These are phyloP conservation scores for Alternaria arbusti DNA, from an alignment of 2,329 filamentous ascomycete genomes.

Conservation along the genomic window DNA sequence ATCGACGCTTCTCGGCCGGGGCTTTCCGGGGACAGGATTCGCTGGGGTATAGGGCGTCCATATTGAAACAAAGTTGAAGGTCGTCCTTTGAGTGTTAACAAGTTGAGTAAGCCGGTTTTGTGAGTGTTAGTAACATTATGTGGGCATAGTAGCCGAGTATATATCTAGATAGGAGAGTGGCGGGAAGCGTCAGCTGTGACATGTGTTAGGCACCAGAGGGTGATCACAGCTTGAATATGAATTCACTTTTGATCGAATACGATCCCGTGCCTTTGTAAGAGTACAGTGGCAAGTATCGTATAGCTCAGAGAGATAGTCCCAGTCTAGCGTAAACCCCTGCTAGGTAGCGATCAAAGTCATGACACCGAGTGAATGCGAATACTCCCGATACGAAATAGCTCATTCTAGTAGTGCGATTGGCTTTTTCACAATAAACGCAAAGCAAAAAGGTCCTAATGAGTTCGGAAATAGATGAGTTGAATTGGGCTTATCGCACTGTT, in stretches of 20 bases:
- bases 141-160: background rate
- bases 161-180: background rate
- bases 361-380: background rate
- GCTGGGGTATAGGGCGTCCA: background rate
- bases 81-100: background rate
- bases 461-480: background rate
- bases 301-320: background rate
- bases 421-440: background rate
- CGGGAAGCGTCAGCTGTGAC: background rate
- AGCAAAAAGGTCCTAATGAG: background rate
- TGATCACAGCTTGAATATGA: background rate
- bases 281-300: background rate
- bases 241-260: background rate
- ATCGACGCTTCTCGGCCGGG: conserved; percentile 1
- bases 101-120: background rate
- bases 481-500: background rate
- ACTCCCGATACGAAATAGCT: background rate
- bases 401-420: background rate
- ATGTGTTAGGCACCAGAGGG: background rate
- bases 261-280: background rate
- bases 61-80: background rate
- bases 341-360: background rate
- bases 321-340: background rate
- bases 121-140: background rate
- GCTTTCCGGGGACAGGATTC: background rate